These are phyloP conservation scores for Beauveria bassiana DNA, from an alignment of 2,329 filamentous ascomycete genomes.

Conservation along the genomic window DNA sequence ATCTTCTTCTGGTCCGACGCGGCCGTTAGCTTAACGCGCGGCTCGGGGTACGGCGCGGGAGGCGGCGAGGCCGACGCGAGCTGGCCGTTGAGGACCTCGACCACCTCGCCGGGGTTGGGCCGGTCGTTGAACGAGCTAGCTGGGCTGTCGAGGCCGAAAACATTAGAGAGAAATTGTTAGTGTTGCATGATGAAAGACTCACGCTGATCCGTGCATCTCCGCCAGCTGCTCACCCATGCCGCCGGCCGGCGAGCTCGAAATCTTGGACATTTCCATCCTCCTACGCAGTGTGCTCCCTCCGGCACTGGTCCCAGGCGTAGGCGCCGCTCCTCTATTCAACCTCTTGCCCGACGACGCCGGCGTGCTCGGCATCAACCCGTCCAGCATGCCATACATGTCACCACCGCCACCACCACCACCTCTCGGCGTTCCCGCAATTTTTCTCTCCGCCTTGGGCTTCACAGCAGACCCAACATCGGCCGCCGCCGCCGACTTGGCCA, in stretches of 20 bases:
- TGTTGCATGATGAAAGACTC: constrained; percentile 11
- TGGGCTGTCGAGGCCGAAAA: neutral
- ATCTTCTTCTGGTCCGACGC: constrained; percentile 88
- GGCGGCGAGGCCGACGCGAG: constrained; percentile 60
- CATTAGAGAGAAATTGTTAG: neutral
- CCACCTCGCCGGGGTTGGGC: constrained; percentile 67
- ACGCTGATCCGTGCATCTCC: constrained; percentile 23
- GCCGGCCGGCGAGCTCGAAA: constrained; percentile 27
- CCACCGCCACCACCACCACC: constrained; percentile 40
- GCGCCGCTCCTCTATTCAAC: constrained; percentile 29
- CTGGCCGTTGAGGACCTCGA: constrained; percentile 77
- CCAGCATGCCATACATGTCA: constrained; percentile 81
- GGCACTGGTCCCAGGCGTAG: neutral
- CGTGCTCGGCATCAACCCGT: constrained; percentile 60
- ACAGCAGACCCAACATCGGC: constrained; percentile 31
- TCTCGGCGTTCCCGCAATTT: constrained; percentile 53
- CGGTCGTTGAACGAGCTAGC: constrained; percentile 59
- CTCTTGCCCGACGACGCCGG: constrained; percentile 36
- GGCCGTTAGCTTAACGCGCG: constrained; percentile 76
- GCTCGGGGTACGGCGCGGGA: constrained; percentile 62
- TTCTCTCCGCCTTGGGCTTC: constrained; percentile 48
- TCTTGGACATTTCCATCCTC: constrained; percentile 23
- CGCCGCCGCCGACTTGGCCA: constrained; percentile 61
- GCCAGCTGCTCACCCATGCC: constrained; percentile 27
- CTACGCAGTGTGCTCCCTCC: constrained; percentile 24